phyloP scores from a whole-genome alignment of 2,329 filamentous ascomycete species.

The Hypoxylon sp. region DNA sequence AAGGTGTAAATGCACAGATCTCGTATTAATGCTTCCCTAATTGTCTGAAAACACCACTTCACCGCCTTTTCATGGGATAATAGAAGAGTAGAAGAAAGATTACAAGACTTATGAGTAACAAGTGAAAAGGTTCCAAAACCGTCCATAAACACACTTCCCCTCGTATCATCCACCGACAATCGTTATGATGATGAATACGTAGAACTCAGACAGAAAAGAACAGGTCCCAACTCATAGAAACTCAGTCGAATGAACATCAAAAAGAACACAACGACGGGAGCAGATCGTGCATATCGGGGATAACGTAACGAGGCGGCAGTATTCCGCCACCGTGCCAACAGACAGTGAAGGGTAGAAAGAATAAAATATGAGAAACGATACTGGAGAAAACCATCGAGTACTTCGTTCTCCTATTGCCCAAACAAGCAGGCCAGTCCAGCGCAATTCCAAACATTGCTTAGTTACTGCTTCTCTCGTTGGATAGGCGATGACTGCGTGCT shows the following conservation, averaged over 20 bases:
- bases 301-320: too few species aligned
- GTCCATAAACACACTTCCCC: conserved; percentile 26
- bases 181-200: neutral
- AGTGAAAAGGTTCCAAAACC: conserved; percentile 25
- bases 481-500: conserved; percentile 60
- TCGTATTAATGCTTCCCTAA: conserved; percentile 43
- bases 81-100: conserved; percentile 40
- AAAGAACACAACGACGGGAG: conserved; percentile 18
- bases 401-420: too few species aligned
- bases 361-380: conserved; percentile 33
- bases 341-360: conserved; percentile 28
- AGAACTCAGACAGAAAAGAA: too few species aligned
- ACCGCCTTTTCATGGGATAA: conserved; percentile 35
- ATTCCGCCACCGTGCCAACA: too few species aligned
- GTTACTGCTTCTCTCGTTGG: conserved; percentile 54
- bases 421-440: too few species aligned
- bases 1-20: conserved; percentile 17
- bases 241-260: conserved; percentile 1
- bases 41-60: conserved; percentile 41
- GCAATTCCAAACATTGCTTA: too few species aligned
- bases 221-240: too few species aligned
- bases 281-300: conserved; percentile 32
- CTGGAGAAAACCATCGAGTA: conserved; percentile 9
- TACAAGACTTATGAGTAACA: conserved; percentile 41
- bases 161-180: conserved; percentile 27